A percentile compares a stretch with the other conserved stretches of the same genome.
These are phyloP conservation scores for Cylindrotheca closterium DNA, from an alignment of 108 stramenopile genomes.

Conservation along the genomic window DNA sequence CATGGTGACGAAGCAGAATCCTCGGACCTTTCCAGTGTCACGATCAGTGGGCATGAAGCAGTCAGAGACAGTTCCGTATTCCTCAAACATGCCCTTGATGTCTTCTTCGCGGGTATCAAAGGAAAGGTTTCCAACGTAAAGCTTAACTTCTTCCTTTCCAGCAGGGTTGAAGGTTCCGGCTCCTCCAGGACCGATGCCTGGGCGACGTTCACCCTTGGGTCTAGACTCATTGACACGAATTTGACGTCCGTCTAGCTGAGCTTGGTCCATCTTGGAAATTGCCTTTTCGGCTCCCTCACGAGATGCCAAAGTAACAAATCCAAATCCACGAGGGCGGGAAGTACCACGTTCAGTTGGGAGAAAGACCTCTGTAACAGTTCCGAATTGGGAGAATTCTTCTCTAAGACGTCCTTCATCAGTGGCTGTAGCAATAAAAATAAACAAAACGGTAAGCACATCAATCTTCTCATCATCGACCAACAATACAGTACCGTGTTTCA, in stretches of 20 bases:
- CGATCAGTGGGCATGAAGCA: conserved; percentile 87
- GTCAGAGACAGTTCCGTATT: conserved; percentile 80
- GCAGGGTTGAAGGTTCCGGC: conserved; percentile 68
- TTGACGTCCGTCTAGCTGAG: conserved; percentile 83
- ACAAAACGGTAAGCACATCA: background rate
- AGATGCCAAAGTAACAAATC: conserved; percentile 73
- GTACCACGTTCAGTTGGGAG: conserved; percentile 80
- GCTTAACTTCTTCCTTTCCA: conserved; percentile 76
- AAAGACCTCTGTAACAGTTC: conserved; percentile 81
- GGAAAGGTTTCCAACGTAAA: conserved; percentile 92
- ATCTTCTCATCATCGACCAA: background rate
- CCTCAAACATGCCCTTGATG: conserved; percentile 79
- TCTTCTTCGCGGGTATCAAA: conserved; percentile 83
- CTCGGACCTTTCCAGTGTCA: conserved; percentile 78
- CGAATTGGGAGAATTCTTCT: conserved; percentile 69
- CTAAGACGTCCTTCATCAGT: conserved; percentile 73
- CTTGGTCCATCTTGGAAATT: conserved; percentile 82
- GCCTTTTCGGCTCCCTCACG: conserved; percentile 77
- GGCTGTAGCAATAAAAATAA: conserved; percentile 19
- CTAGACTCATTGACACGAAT: conserved; percentile 89
- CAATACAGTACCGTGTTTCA: background rate
- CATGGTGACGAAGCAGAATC: conserved; percentile 92
- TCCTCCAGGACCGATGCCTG: conserved; percentile 49
- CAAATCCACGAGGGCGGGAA: conserved; percentile 82
- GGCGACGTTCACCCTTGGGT: conserved; percentile 70